Conservation (phyloP, 345 rosid species). For the Litchi chinensis region DNA sequence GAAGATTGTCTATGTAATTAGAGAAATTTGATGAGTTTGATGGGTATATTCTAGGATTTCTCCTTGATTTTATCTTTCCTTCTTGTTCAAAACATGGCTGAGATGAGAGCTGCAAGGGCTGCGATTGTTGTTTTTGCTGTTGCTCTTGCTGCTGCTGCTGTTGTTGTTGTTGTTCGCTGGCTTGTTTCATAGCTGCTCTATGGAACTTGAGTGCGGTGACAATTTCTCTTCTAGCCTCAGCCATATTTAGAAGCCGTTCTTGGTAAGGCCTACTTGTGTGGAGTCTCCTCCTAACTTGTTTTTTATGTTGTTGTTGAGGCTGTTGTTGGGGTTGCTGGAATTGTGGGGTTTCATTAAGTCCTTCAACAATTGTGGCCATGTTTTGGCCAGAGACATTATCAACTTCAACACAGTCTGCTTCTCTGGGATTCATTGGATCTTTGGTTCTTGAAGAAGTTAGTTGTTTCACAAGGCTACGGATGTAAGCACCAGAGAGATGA, state of each 20-base stretch:
- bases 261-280: slow-evolving; percentile 93
- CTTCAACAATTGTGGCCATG: slow-evolving; percentile 30
- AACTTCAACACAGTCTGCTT: slow-evolving; percentile 29
- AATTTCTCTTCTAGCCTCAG: slow-evolving; percentile 96
- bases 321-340: slow-evolving; percentile 44
- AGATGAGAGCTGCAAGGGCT: slow-evolving; percentile 27
- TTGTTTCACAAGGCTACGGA: slow-evolving; percentile 73
- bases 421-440: slow-evolving; percentile 46
- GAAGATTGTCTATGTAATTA: slow-evolving; percentile 30
- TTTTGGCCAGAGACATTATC: slow-evolving; percentile 37
- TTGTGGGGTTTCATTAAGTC: slow-evolving; percentile 32
- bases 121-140: slow-evolving; percentile 24
- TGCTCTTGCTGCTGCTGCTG: slow-evolving; percentile 37
- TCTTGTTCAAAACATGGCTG: slow-evolving; percentile 43
- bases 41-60: slow-evolving; percentile 51
- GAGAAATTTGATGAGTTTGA: slow-evolving; percentile 43
- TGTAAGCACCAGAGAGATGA: slow-evolving; percentile 71
- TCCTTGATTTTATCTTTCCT: slow-evolving; percentile 50
- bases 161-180: slow-evolving; percentile 51
- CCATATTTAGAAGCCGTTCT: slow-evolving; percentile 96
- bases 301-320: slow-evolving; percentile 63
- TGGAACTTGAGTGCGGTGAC: slow-evolving; percentile 94
- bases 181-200: slow-evolving; percentile 92
- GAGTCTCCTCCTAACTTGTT: slow-evolving; percentile 93
- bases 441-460: slow-evolving; percentile 64